Base-by-base conservation (phyloP, 2,329 filamentous ascomycete species). In the Mycocentrospora acerina region DNA sequence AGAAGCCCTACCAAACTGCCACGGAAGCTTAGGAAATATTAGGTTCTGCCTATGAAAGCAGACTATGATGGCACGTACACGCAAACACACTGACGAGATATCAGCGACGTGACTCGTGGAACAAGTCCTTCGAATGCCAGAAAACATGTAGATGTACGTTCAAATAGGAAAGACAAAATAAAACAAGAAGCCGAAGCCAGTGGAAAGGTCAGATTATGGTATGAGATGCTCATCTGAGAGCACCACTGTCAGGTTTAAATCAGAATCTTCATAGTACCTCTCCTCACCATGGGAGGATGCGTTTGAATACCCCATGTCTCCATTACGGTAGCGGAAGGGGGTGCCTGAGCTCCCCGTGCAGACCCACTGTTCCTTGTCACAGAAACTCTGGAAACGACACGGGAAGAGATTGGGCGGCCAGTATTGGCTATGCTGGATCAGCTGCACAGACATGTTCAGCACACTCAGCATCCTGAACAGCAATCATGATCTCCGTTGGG, bases 31-130 rank as follows among this genome's bases (percentile, higher is more conserved):
- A 29, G 35, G 37, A 44, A 30, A 32, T 42, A 48, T 36, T 46
- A 37, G 42, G 35, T 32, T 36, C 37, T 34, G 36, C 25, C 29
- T 29, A 32, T 39, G 37, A 36, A 35, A 38, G 46, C 40, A 43
- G 35, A 37, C 35, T 40, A 48, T 48, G 50, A 37, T 51, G 46
- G 47, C 50, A 56, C 53, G 53, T 40, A 46, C 54, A 55, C 40
- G 55, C 61, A 64, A 64, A 64, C 60, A 61, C 52, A 53, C 58
- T 64, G 55, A 43, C 17, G 24, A 40, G 37, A 35, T 34, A 34
- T 48, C 40, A 51, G 53, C 37, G 39, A 50, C 33, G 35, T 40
- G 42, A 47, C 29, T 52, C 49, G 60, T 57, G 49, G 36, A 52
- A 45, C 43, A 37, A 46, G 39, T 45, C 32, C 15, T 33, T 24